Evolutionary conservation across 805 yeast species (phyloP), one percentile per base, ranked within the genome.

Genomic region (Torulaspora gathmanii): DNA sequence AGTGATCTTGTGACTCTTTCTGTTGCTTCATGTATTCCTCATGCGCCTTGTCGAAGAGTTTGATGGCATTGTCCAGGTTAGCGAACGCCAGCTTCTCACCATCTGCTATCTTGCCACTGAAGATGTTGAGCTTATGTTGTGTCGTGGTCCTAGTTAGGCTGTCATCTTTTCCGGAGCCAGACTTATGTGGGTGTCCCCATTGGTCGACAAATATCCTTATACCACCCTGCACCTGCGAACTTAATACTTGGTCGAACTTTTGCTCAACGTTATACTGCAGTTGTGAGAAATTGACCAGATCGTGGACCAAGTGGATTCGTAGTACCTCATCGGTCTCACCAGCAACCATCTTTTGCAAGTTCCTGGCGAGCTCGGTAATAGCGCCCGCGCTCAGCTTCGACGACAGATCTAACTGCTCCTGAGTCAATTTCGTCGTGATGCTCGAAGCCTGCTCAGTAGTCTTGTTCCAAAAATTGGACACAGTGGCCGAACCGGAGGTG

Each of bases 51-150:
- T 54, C 63, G 53, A 63, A 69, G 45, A 61, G 67, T 68, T 70
- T 77, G 42, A 82, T 74, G n/a, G 82, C 79, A 43, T 80, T 79
- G 25, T 88, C 96, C 55, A 91, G 73, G 60, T 88, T 90, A 3
- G 97, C 98, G 56, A 78, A 74, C 33, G 95, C 84, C 47, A 93
- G 75, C 63, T 93, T 91, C 57, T 86, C 95, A 11, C 93, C 97
- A 63, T 88, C 95, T 35, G 80, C 76, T 1, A 80, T 57, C 51
- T 84, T 83, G 7, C 97, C 97, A 16, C 74, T 69, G 60, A 89
- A 87, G 54, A 86, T 63, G 50, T 83, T 83, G 56, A 91, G 74
- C 39, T 78, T 77, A 25, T 75, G 71, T 46, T 61, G 60, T 12
- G 42, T 23, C 15, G 42, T 36, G 7, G 39, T 13, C 33, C 8